These are phyloP conservation scores for Phytophthora pinifolia DNA, from an alignment of 352 stramenopile species.

Conservation along the genomic window DNA sequence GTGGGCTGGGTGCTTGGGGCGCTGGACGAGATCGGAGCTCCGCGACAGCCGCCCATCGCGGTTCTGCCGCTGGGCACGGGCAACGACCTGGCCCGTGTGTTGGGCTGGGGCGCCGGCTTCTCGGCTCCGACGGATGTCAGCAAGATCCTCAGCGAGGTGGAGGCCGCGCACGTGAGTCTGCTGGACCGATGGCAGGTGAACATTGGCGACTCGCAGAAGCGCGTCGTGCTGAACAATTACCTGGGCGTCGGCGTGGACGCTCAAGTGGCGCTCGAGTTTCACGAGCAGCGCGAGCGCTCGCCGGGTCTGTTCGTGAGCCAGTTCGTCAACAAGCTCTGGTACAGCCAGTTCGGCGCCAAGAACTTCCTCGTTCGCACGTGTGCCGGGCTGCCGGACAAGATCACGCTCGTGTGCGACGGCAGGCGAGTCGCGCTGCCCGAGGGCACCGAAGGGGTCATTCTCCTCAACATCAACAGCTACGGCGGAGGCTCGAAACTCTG, in stretches of 20 bases:
- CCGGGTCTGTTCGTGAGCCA: slow-evolving; percentile 89
- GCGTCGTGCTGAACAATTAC: slow-evolving; percentile 79
- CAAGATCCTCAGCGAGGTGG: slow-evolving; percentile 65
- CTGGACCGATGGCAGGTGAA: slow-evolving; percentile 76
- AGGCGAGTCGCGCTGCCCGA: slow-evolving; percentile 65
- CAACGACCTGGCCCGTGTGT: slow-evolving; percentile 93
- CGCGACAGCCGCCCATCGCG: slow-evolving; percentile 90
- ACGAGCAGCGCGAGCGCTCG: slow-evolving; percentile 85
- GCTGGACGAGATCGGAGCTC: slow-evolving; percentile 63
- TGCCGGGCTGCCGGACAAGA: slow-evolving; percentile 70
- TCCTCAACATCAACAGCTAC: slow-evolving; percentile 90
- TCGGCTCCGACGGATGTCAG: slow-evolving; percentile 61
- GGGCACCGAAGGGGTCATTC: slow-evolving; percentile 83
- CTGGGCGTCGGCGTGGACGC: slow-evolving; percentile 89
- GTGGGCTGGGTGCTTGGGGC: slow-evolving; percentile 90
- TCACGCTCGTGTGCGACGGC: slow-evolving; percentile 82
- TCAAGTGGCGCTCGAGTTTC: slow-evolving; percentile 89
- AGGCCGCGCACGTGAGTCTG: slow-evolving; percentile 71
- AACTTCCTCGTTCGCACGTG: slow-evolving; percentile 88
- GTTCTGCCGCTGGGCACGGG: slow-evolving; percentile 95
- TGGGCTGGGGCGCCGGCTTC: slow-evolving; percentile 95
- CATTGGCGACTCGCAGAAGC: slow-evolving; percentile 66
- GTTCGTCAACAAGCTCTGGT: slow-evolving; percentile 92
- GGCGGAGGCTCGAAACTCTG: slow-evolving; percentile 87
- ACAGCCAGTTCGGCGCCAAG: slow-evolving; percentile 87